These are phyloP conservation scores for Tubosaeta sp. DNA, from an alignment of 768 basidiomycete genomes.

Conservation along the genomic window DNA sequence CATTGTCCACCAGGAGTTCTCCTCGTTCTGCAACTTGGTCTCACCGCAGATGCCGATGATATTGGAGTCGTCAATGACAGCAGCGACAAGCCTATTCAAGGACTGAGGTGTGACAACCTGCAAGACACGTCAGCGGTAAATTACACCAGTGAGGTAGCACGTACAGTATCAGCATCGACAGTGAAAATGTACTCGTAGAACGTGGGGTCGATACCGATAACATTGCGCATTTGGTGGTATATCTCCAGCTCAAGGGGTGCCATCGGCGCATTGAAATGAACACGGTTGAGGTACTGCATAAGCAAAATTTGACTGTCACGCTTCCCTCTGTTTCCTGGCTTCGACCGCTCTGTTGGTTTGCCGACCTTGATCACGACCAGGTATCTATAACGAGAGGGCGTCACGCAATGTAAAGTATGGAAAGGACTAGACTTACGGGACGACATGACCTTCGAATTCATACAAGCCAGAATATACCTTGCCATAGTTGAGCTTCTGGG, in stretches of 20 bases:
- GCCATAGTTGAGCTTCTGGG: constrained; percentile 64
- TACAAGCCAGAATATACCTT: constrained; percentile 69
- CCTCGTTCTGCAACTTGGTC: constrained; percentile 64
- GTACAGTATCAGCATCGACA: constrained; percentile 64
- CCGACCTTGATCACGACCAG: constrained; percentile 63
- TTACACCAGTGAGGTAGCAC: constrained; percentile 6
- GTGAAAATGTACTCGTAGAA: constrained; percentile 76
- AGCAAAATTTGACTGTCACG: constrained; percentile 64
- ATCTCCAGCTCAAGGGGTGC: constrained; percentile 63
- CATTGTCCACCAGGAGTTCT: constrained; percentile 74
- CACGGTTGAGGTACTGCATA: constrained; percentile 64
- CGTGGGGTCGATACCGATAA: constrained; percentile 70
- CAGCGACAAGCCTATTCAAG: constrained; percentile 65
- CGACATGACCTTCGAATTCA: constrained; percentile 68
- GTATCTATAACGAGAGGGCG: constrained; percentile 35
- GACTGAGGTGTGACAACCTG: constrained; percentile 62
- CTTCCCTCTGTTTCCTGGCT: constrained; percentile 65
- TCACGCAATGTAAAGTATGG: background rate
- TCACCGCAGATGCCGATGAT: constrained; percentile 71
- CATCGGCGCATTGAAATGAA: constrained; percentile 68
- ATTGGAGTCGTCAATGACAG: constrained; percentile 51
- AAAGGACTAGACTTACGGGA: constrained; percentile 41
- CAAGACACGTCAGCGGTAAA: constrained; percentile 10
- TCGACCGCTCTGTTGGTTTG: constrained; percentile 61
- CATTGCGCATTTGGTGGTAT: constrained; percentile 72